Evolutionary conservation across 2,329 filamentous ascomycete genomes (phyloP), one percentile per base, ranked within the genome.

Genomic region (Diplocarpon mali): DNA sequence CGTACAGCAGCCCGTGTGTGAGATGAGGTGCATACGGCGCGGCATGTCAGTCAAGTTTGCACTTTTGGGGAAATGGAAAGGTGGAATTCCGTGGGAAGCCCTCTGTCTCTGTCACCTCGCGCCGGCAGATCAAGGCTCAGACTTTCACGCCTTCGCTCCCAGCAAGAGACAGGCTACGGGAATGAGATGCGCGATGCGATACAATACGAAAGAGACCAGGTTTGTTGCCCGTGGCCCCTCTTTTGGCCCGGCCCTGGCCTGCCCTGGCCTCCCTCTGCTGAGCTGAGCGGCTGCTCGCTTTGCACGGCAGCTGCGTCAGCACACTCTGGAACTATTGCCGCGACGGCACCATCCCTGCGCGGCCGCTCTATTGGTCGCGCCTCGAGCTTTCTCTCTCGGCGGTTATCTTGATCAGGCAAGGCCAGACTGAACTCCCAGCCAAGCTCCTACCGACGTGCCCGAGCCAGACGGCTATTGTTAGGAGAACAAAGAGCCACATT

Each of bases 391-490:
- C 46, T 42, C 45, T 49, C 24, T 57, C 58, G 58, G 57, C 57
- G 56, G 53, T 53, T 57, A 59, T 57, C 57, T 60, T 48, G 53
- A 60, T 59, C 54, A 50, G 57, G 57, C 43, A 57, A 55, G 51
- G 54, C 51, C 55, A 45, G 44, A 49, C 45, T 36, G n/a, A 12
- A 40, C 13, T 42, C 45, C 46, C 7, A 24, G 48, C 48, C 48
- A 45, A 45, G 35, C 35, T 45, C 43, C 45, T 49, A 42, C 34
- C 50, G 34, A 42, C 34, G 35, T 48, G 41, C 47, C 38, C 45
- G 38, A 40, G 39, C 40, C 34, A 17, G 14, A 38, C 35, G n/a
- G 40, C 29, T 36, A 28, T 40, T 39, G 43, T 44, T 43, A 36
- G 32, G 37, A 30, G 28, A 31, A 35, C 13, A 14, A 14, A 39